Conservation (phyloP, 2,329 filamentous ascomycete genomes). For the Stagonosporopsis chrysanthemi region DNA sequence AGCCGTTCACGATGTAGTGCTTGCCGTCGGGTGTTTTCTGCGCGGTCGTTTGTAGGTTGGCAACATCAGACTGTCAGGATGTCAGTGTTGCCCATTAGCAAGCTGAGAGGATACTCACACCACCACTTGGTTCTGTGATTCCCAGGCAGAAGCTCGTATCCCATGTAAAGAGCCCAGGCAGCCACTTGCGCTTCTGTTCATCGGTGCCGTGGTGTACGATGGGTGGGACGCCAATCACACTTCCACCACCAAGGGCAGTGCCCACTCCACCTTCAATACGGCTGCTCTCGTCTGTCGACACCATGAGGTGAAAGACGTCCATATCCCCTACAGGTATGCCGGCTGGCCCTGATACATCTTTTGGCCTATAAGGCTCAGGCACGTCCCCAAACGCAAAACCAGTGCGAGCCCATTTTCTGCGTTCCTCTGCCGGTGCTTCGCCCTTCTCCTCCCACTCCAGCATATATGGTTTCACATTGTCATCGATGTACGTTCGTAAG, state of each 20-base stretch:
- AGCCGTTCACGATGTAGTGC: conserved; percentile 71
- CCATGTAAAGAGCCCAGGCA: conserved; percentile 66
- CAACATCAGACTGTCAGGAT: conserved; percentile 63
- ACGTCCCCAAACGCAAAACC: conserved; percentile 56
- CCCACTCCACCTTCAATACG: conserved; percentile 65
- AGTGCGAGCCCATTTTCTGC: conserved; percentile 49
- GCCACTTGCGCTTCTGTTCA: conserved; percentile 65
- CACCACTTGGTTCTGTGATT: conserved; percentile 69
- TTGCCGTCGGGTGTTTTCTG: conserved; percentile 77
- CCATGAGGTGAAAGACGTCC: conserved; percentile 54
- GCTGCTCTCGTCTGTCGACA: conserved; percentile 63
- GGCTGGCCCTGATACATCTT: conserved; percentile 47
- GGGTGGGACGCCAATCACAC: conserved; percentile 69
- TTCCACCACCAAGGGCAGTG: conserved; percentile 66
- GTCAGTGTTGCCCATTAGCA: conserved; percentile 14
- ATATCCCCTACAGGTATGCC: conserved; percentile 48
- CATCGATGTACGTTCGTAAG: conserved; percentile 66
- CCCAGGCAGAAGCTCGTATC: conserved; percentile 69
- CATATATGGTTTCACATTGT: conserved; percentile 64
- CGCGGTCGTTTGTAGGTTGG: conserved; percentile 68
- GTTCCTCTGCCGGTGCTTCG: conserved; percentile 57
- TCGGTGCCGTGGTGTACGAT: conserved; percentile 68
- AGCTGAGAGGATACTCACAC: conserved; percentile 24
- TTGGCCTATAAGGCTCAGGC: conserved; percentile 54
- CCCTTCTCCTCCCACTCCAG: conserved; percentile 68